These are phyloP conservation scores for Mortierella antarctica DNA, from an alignment of 192 early-diverging fungal species.

Conservation along the genomic window DNA sequence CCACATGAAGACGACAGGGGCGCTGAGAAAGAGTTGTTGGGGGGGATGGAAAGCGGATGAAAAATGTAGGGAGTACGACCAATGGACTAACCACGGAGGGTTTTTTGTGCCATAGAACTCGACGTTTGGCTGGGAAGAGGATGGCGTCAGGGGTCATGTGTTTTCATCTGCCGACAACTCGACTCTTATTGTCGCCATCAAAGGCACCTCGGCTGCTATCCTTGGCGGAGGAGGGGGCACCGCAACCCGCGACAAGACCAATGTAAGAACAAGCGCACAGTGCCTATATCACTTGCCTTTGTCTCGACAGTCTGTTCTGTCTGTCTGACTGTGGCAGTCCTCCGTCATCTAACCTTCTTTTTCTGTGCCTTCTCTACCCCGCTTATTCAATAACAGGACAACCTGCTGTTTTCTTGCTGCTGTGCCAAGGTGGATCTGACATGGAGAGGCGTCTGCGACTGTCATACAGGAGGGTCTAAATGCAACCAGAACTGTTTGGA, in stretches of 20 bases:
- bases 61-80: too few species aligned
- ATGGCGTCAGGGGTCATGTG: slow-evolving; percentile 89
- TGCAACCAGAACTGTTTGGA: slow-evolving; percentile 74
- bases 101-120: slow-evolving; percentile 53
- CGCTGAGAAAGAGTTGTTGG: too few species aligned
- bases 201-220: slow-evolving; percentile 83
- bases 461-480: slow-evolving; percentile 68
- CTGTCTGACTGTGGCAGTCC: not conserved
- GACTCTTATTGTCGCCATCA: slow-evolving; percentile 84
- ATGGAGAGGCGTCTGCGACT: slow-evolving; percentile 91
- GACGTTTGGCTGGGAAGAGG: slow-evolving; percentile 79
- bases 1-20: too few species aligned
- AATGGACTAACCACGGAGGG: too few species aligned
- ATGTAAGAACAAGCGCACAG: slow-evolving; percentile 53
- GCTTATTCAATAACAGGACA: slow-evolving; percentile 67
- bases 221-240: slow-evolving; percentile 75
- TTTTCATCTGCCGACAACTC: slow-evolving; percentile 77
- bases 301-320: not conserved
- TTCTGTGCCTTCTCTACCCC: not conserved
- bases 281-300: slow-evolving; percentile 1
- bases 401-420: slow-evolving; percentile 96
- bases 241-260: slow-evolving; percentile 76
- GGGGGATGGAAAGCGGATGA: too few species aligned
- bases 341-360: not conserved
- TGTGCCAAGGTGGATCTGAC: slow-evolving; percentile 88